Conservation (phyloP, 2,329 filamentous ascomycete species). For the Thielaviopsis euricoi region DNA sequence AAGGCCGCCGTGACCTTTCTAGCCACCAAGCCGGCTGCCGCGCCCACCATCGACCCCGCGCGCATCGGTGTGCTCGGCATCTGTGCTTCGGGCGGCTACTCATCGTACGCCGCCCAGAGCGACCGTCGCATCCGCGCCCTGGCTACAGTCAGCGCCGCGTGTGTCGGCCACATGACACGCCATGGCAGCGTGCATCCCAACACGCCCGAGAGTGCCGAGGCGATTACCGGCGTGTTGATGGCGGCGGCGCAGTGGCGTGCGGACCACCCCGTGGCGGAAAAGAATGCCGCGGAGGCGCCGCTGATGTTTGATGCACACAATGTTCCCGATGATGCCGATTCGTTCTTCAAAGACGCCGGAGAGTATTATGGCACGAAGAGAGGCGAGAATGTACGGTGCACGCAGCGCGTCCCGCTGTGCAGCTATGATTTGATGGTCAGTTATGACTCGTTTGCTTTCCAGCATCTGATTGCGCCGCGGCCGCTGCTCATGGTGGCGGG, state of each 20-base stretch:
- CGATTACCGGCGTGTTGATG: not conserved
- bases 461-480: not conserved
- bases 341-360: not conserved
- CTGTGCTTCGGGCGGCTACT: not conserved
- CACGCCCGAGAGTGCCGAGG: not conserved
- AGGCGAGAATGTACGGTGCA: not conserved
- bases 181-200: not conserved
- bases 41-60: not conserved
- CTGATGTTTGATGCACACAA: not conserved
- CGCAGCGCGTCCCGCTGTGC: not conserved
- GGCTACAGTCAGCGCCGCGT: not conserved
- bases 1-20: slow-evolving; percentile 22
- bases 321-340: not conserved
- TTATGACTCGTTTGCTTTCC: not conserved
- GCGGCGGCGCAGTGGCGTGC: not conserved
- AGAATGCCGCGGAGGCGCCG: not conserved
- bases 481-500: not conserved
- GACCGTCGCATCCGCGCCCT: not conserved
- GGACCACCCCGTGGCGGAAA: not conserved
- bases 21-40: not conserved
- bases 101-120: not conserved
- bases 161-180: not conserved
- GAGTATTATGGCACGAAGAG: not conserved
- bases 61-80: not conserved
- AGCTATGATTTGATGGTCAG: not conserved